phyloP scores from a whole-genome alignment of 129 eudicot species.

The Chrysanthemum seticuspe region DNA sequence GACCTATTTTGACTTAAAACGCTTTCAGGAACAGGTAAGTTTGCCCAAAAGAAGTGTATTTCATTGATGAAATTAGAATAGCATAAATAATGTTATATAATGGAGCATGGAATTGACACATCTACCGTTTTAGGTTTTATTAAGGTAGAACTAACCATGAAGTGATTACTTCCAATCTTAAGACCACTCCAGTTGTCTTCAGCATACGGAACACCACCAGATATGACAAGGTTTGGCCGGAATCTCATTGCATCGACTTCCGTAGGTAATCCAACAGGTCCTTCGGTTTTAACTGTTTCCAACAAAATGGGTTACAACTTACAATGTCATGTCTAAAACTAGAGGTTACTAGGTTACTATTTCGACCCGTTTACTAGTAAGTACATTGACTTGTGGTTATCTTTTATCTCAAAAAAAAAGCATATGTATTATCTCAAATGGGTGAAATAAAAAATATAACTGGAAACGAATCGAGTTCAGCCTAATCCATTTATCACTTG shows the following conservation, averaged over 20 bases:
- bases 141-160: conserved; percentile 51
- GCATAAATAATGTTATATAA: background rate
- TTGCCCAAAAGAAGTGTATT: background rate
- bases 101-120: background rate
- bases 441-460: no score
- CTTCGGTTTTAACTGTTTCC: conserved; percentile 40
- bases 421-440: no score
- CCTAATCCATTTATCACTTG: no score
- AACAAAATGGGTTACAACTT: conserved; percentile 14
- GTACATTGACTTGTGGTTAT: no score
- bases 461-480: no score
- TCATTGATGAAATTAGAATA: background rate
- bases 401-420: no score
- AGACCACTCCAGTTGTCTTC: conserved; percentile 82
- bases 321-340: no score
- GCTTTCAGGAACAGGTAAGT: background rate
- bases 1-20: background rate
- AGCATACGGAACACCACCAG: conserved; percentile 76
- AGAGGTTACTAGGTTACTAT: no score
- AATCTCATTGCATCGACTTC: conserved; percentile 61
- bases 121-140: conserved; percentile 4
- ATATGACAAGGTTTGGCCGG: conserved; percentile 79
- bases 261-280: conserved; percentile 24
- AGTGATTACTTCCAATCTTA: conserved; percentile 59
- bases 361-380: no score